Conservation (phyloP, 2,329 filamentous ascomycete genomes). For the Fonsecaea pugnacius region DNA sequence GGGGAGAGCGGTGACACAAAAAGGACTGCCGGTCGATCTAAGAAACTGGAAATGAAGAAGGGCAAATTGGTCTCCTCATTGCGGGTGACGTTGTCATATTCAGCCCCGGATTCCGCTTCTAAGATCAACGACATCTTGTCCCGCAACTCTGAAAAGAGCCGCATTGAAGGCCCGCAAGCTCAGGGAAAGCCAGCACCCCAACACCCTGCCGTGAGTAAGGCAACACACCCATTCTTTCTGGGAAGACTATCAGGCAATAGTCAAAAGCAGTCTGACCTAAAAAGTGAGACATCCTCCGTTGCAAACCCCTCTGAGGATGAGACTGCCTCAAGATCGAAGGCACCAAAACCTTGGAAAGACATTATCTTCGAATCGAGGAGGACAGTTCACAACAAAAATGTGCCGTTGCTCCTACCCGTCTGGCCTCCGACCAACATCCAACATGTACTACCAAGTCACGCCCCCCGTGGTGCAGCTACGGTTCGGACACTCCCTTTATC, state of each 20-base stretch:
- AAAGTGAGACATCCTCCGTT: conserved; percentile 22
- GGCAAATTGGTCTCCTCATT: conserved; percentile 34
- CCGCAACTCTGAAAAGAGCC: conserved; percentile 38
- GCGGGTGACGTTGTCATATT: conserved; percentile 29
- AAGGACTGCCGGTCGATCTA: conserved; percentile 7
- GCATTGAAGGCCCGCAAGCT: background rate
- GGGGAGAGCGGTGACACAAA: conserved; percentile 1
- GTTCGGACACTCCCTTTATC: background rate
- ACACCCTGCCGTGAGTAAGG: conserved; percentile 43
- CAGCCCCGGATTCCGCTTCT: conserved; percentile 53
- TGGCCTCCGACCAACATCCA: conserved; percentile 34
- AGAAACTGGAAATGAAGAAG: conserved; percentile 33
- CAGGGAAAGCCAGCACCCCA: background rate
- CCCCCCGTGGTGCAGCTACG: background rate
- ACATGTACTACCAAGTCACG: conserved; percentile 18
- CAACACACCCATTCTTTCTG: conserved; percentile 71
- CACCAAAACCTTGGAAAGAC: conserved; percentile 34
- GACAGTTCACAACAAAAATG: conserved; percentile 15
- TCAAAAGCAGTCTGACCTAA: conserved; percentile 13
- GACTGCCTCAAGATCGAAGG: conserved; percentile 18
- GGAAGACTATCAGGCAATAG: conserved; percentile 53
- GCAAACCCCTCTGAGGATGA: conserved; percentile 25
- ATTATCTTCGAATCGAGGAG: conserved; percentile 32
- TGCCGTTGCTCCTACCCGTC: conserved; percentile 9
- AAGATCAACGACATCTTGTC: conserved; percentile 66